Conservation (phyloP, 768 basidiomycete genomes). For the Phlegmacium glaucopus region DNA sequence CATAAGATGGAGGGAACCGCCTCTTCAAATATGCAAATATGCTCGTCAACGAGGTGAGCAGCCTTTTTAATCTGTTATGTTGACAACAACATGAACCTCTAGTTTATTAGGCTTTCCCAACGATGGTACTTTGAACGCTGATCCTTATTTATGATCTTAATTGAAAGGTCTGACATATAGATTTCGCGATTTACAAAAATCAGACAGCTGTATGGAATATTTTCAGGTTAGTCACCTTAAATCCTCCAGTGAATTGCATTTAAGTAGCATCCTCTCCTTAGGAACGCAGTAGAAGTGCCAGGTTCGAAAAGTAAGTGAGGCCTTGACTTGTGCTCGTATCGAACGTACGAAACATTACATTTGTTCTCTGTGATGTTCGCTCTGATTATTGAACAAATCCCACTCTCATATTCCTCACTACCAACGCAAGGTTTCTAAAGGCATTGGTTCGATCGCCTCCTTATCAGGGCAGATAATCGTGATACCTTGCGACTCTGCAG, state of each 20-base stretch:
- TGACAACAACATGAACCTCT: background rate
- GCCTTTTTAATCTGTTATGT: background rate
- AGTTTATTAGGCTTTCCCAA: slow-evolving; percentile 45
- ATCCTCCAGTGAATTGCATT: background rate
- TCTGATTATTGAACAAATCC: too few species aligned
- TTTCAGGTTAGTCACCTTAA: slow-evolving; percentile 37
- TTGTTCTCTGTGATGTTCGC: too few species aligned
- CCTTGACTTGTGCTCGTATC: too few species aligned
- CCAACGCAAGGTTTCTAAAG: background rate
- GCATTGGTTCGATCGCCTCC: background rate
- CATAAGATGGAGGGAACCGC: slow-evolving; percentile 46
- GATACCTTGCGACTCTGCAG: slow-evolving; percentile 6
- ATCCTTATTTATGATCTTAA: too few species aligned
- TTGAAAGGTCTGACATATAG: slow-evolving; percentile 18
- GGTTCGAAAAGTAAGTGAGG: too few species aligned
- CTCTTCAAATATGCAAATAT: slow-evolving; percentile 54
- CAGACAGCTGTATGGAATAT: slow-evolving; percentile 49
- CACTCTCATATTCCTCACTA: background rate
- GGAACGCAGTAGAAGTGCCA: slow-evolving; percentile 28
- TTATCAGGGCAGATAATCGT: slow-evolving; percentile 5
- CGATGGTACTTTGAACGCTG: slow-evolving; percentile 33
- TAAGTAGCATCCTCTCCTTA: slow-evolving; percentile 11
- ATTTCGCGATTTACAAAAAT: slow-evolving; percentile 49
- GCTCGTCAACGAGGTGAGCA: slow-evolving; percentile 42
- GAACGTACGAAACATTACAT: too few species aligned